Base-by-base conservation (phyloP, 257 asterid species). In the Nicotiana otophora region DNA sequence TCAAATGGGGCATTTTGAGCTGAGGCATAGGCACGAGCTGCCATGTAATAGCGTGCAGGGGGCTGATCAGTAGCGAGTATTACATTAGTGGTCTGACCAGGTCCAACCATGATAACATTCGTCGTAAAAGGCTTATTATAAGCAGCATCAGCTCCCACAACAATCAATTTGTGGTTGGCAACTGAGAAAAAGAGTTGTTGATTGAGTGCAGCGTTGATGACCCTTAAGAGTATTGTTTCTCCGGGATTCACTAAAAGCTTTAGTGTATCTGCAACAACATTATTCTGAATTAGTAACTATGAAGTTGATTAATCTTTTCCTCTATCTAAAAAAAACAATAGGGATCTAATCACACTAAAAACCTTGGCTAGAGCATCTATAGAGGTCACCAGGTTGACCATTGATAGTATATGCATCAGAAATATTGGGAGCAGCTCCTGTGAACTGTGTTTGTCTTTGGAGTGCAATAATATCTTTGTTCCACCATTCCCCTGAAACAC, bases 401-500 rank as follows among this genome's bases (percentile, higher is more conserved):
- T 93, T 93, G 84, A 93, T 91, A 42, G 97, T 93, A 84, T 88
- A 93, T 23, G 97, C 97, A 86, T 93, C 90, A 5, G 95, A 93
- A 48, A 82, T 87, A 85, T 92, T 92, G 12, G 97, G 97, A 84
- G 97, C 93, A 33, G 91, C 93, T 48, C 97, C 97, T 1, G 89
- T 90, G 48, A 93, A 91, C 17, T 69, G 57, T 3, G 97, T 91
- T 84, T 91, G 97, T 54, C 86, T 81, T 78, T 86, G 78, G 11
- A 93, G 84, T 30, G 85, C 87, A 39, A 89, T 85, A 89, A 92
- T 89, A 76, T 93, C 95, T 75, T 89, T 85, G 17, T 91, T 62
- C 97, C 97, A 93, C 97, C 97, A 93, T 87, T 93, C 97, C 30
- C 97, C 97, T 93, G n/a, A 78, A 5, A 62, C n/a, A 16, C 2